Evolutionary conservation across 768 basidiomycete species (phyloP), one percentile per base, ranked within the genome.

Genomic region (Termitomyces bulborhizus): DNA sequence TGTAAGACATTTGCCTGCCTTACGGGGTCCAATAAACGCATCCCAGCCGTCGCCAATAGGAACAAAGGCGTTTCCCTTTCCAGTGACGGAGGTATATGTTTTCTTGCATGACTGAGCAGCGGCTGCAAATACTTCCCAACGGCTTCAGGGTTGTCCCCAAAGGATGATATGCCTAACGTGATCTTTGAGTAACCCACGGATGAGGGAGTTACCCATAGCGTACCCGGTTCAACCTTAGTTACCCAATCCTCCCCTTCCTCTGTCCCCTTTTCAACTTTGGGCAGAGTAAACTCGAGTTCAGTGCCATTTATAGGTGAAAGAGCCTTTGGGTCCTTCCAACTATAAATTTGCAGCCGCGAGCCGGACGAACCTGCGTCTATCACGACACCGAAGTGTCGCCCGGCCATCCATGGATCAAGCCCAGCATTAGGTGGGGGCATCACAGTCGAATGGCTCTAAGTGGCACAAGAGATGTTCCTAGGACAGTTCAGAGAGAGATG

Each of bases 321-420:
- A 7, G 76, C 68, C 54, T 82, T 77, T 21, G 95, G 88, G 68
- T 98, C 88, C 59, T 81, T 81, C 97, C 96, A 99, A 68, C 91
- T 93, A 74, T 99, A 98, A 62, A 98, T 93, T 69, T 98, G 95
- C 36, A 98, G 75, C 52, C 97, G 77, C 4, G 96, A 98, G 29
- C 97, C 97, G 24, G 94, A 98, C 68, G 94, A 97, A 57, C 97
- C 97, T 66, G 97, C 97, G 76, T 99, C 97, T 70, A 99, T 92
- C 59, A 98, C 94, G 57, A 98, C 81, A 57, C 92, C 93, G 71
- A 93, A 96, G 63, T 86, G 84, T 61, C 93, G 85, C 53, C 83
- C 84, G 57, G 79, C 72, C 54, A 90, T 79, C 91, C 91, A 93
- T 58, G 85, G 71, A 66, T 91, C 83, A 61, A 76, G 76, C 51